Base-by-base conservation (phyloP, 2,329 filamentous ascomycete species). In the Trichoderma sp. region DNA sequence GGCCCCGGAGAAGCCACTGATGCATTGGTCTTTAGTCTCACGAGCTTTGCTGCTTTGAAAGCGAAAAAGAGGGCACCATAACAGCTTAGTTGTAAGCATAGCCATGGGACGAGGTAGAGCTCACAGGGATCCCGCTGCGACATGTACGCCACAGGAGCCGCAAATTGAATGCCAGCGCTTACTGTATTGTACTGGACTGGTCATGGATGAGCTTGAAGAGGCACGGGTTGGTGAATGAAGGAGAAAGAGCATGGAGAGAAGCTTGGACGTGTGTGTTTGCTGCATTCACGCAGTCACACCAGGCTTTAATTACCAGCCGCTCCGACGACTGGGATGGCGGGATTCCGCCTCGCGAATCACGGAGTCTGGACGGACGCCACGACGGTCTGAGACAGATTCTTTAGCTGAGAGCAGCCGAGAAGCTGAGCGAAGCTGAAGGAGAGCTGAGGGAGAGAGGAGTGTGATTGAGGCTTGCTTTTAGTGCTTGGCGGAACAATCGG, bases 311-410 rank as follows among this genome's bases (percentile, higher is more conserved):
- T 28, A 62, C 26, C 62, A 65, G 62, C 62, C 39, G 39, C 26
- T 32, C 24, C 14, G 28, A 21, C 26, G 32, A 51, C 30, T 32
- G 21, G 30, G 51, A n/a, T 39, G 21, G 28, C 11, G 30, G 30
- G 30, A 36, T 3, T 67, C 51, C n/a, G 43, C 26, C 43, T 39
- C 32, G 28, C 34, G 51, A 47, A 32, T 32, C 39, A 30, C 39
- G 6, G 21, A 21, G 26, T 64, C 61, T 21, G 36, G 39, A 47
- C 24, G 32, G 39, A 47, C 24, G 51, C 28, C 24, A 30, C 51
- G 32, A 24, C 34, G 64, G 43, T 57, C 64, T 67, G 51, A 67
- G 64, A 67, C 64, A 57, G n/a, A 28, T 67, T 51, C 28, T 57
- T 28, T 36, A 67, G 32, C 64, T 67, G 64, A 24, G 28, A 57